Evolutionary conservation across 176 grass and related monocot species (phyloP), one percentile per base, ranked within the genome.

Genomic region (Musa itinerans): DNA sequence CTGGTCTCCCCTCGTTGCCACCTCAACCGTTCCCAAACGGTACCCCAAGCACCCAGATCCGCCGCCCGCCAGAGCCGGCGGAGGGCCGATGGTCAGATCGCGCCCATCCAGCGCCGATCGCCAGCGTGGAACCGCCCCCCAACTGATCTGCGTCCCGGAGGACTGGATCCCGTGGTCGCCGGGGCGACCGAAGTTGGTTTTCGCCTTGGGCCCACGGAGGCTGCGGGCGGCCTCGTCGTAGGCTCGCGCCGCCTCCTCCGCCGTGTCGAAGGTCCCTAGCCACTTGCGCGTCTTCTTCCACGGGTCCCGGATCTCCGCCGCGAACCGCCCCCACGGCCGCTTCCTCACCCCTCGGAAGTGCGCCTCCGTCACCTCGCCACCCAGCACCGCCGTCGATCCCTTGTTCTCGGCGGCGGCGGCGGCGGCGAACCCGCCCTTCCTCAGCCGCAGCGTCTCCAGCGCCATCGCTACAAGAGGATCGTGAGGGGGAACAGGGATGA

Each of bases 241-340:
- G 72, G 72, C 72, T 20, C 72, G 53, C 21, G 72, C 72, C 72
- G 72, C 72, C 53, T 74, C 72, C 72, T 74, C 72, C 72, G 72
- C 72, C 53, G 72, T 74, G 72, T 74, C 72, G 72, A 74, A 74
- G 4, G 72, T 74, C 53, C 72, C 72, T 8, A 74, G 23, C 72
- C 72, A 74, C 52, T 74, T 74, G 52, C 72, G 54, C 6, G 72
- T 74, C 72, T 74, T 74, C 53, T 74, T 74, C 72, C 72, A 74
- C 21, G 72, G 72, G 23, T 74, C 72, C 2, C 72, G 21, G 23
- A 74, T 74, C 72, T 74, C 72, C 21, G 72, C 72, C 53, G 72
- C 72, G 53, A 74, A 74, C 53, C 72, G 51, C 4, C 72, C 72
- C 72, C 72, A 74, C 72, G 72, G 72, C 52, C 72, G 51, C 72